Base-by-base conservation (phyloP, 2,329 filamentous ascomycete genomes). In the Meredithiella fracta region DNA sequence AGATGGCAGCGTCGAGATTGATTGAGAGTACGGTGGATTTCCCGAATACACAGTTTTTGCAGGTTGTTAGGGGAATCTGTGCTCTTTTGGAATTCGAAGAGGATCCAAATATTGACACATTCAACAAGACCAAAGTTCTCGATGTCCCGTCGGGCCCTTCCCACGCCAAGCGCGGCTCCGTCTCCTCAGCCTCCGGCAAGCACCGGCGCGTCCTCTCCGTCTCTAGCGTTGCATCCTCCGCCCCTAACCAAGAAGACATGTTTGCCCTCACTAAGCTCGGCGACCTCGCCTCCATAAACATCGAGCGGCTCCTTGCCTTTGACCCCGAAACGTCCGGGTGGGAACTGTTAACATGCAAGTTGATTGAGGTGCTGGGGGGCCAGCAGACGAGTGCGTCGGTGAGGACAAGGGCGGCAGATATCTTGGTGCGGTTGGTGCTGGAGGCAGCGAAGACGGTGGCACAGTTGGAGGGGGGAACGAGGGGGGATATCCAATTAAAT, bases 1-100 rank as follows among this genome's bases (percentile, higher is more conserved):
- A 96, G 66, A 83, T 85, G 5, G 92, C 92, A 2, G 88, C 89
- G 1, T 81, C 82, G 1, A 81, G 92, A 60, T 73, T 98, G 17
- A 82, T 97, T 58, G 92, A 97, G 65, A 95, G 89, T 67, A 97
- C 90, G 0, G 75, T 85, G 15, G 90, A 96, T 62, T 97, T 94
- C 63, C 87, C 89, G 0, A 89, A 91, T 60, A 75, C 81, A 15
- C 75, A 88, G 0, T 97, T 97, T 62, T 71, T 84, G 3, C 79
- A 86, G 60, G 80, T 97, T 8, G 73, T 97, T 1, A 72, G 75
- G 55, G 84, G 89, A 0, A 75, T 95, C 3, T 89, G 88, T 63
- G 74, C 77, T 49, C 72, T 96, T 5, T 73, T 94, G 4, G 74
- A 76, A 34, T 22, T 63, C 3, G 58, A 65, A 7, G 63, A 61